phyloP scores from a whole-genome alignment of 805 yeast species.

The Monosporozyma servazzii region DNA sequence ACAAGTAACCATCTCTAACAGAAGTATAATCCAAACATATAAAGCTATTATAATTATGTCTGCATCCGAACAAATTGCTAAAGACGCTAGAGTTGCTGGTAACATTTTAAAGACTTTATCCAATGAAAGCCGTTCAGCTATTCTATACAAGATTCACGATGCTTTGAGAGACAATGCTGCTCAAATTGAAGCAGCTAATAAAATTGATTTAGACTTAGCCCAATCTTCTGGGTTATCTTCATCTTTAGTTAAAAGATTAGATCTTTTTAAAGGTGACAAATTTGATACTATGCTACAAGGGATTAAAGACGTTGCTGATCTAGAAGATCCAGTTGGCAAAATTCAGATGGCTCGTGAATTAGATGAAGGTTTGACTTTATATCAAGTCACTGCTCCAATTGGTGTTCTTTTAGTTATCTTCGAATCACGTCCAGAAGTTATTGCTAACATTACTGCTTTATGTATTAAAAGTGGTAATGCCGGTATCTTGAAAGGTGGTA shows the following conservation, averaged over 20 bases:
- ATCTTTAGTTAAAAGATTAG: conserved; percentile 75
- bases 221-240: conserved; percentile 48
- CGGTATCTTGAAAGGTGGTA: conserved; percentile 95
- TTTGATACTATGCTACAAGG: conserved; percentile 94
- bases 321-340: conserved; percentile 91
- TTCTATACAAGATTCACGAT: conserved; percentile 64
- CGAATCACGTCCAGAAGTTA: conserved; percentile 96
- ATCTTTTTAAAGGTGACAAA: conserved; percentile 72
- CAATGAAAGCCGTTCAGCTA: conserved; percentile 62
- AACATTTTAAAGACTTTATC: conserved; percentile 70
- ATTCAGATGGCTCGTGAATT: conserved; percentile 71
- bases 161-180: conserved; percentile 52
- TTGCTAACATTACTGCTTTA: conserved; percentile 92
- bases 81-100: conserved; percentile 73
- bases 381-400: conserved; percentile 83
- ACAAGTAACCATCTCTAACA: neutral
- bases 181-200: conserved; percentile 62
- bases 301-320: conserved; percentile 76
- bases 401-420: conserved; percentile 90
- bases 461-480: conserved; percentile 96
- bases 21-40: neutral
- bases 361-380: conserved; percentile 81
- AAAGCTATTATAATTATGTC: conserved; percentile 5
- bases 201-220: conserved; percentile 66
- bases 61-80: conserved; percentile 61